Evolutionary conservation across 2,329 filamentous ascomycete species (phyloP).

Genomic region (Apiospora kogelbergensis): DNA sequence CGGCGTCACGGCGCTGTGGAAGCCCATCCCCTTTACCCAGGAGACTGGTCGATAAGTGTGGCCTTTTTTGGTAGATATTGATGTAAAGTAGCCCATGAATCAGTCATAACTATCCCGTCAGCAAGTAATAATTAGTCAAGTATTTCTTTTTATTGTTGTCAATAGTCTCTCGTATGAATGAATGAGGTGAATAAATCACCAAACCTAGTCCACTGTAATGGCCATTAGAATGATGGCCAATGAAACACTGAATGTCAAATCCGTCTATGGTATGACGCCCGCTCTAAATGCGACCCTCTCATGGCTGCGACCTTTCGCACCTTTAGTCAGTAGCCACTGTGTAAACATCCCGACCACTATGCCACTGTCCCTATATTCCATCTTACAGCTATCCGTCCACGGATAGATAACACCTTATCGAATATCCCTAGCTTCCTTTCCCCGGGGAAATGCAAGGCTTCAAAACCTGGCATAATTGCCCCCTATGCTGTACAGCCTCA

Average conservation of each 20-base stretch:
- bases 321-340: background rate
- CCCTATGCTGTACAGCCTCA: background rate
- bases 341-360: background rate
- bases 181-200: background rate
- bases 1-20: background rate
- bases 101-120: background rate
- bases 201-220: background rate
- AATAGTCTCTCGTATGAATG: background rate
- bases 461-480: background rate
- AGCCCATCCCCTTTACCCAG: background rate
- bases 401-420: background rate
- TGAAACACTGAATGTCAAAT: slow-evolving; percentile 1
- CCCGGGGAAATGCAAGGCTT: background rate
- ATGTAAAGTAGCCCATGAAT: background rate
- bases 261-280: slow-evolving; percentile 3
- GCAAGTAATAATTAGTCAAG: background rate
- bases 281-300: background rate
- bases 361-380: background rate
- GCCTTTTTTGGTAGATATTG: background rate
- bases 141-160: background rate
- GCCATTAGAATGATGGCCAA: background rate
- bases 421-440: background rate
- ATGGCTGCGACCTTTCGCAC: background rate
- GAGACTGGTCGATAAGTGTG: background rate
- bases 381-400: background rate